A percentile compares a stretch with the other conserved stretches of the same genome.
These are phyloP conservation scores for Aphanomyces euteiches DNA, from an alignment of 352 stramenopile species.

Conservation along the genomic window DNA sequence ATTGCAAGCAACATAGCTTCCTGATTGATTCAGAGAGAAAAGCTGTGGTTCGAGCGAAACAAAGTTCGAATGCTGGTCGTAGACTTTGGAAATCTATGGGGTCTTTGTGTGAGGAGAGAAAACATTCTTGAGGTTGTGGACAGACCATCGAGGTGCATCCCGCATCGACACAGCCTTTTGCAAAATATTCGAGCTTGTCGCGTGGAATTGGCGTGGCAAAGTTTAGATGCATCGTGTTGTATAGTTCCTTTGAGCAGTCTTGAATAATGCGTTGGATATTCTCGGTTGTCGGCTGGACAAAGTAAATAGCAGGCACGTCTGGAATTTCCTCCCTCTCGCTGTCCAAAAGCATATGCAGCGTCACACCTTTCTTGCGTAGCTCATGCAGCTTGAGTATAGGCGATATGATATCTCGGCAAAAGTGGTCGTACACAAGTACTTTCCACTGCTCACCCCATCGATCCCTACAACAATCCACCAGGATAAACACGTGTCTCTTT, in stretches of 20 bases:
- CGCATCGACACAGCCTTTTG: conserved; percentile 65
- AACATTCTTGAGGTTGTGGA: background rate
- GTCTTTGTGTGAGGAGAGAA: background rate
- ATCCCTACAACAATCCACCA: conserved; percentile 39
- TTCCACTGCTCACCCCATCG: conserved; percentile 90
- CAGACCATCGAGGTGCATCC: conserved; percentile 73
- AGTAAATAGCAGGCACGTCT: conserved; percentile 97
- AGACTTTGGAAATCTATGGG: conserved; percentile 90
- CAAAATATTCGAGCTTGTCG: conserved; percentile 84
- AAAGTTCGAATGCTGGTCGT: conserved; percentile 97
- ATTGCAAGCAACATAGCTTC: conserved; percentile 95
- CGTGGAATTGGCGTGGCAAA: conserved; percentile 89
- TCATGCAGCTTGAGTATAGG: conserved; percentile 97
- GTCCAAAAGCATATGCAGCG: conserved; percentile 95
- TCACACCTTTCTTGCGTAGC: conserved; percentile 95
- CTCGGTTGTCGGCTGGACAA: conserved; percentile 91
- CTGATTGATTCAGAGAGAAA: conserved; percentile 90
- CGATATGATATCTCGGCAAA: conserved; percentile 96
- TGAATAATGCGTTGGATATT: conserved; percentile 94
- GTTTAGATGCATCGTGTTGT: conserved; percentile 92
- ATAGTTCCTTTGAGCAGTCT: conserved; percentile 92
- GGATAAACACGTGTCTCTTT: background rate
- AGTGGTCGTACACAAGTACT: conserved; percentile 96
- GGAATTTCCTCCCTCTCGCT: conserved; percentile 93
- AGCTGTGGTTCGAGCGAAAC: conserved; percentile 93